phyloP scores from a whole-genome alignment of 2,329 filamentous ascomycete species.

The Chaetomium sp. region DNA sequence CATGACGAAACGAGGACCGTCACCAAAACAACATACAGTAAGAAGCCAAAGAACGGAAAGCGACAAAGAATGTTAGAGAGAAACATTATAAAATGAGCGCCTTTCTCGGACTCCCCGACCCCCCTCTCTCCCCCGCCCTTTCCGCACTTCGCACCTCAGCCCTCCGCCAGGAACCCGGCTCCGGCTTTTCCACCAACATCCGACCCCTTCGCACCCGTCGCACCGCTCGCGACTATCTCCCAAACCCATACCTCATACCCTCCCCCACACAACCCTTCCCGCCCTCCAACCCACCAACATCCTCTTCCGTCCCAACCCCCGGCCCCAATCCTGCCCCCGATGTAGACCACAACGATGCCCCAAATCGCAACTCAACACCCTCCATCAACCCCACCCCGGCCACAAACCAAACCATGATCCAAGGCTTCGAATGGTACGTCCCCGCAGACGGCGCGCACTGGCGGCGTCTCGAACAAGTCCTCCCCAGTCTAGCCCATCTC shows the following conservation, averaged over 20 bases:
- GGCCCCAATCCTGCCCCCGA: background rate
- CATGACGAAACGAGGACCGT: too few relatives aligned
- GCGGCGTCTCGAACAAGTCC: constrained; percentile 45
- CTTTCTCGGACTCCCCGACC: constrained; percentile 17
- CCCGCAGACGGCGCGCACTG: constrained; percentile 56
- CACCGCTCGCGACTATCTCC: background rate
- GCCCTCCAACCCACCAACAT: too few relatives aligned
- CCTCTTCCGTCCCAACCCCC: too few relatives aligned
- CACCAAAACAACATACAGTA: too few relatives aligned
- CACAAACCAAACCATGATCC: constrained; percentile 50
- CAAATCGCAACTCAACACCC: background rate
- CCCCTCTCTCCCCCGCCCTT: constrained; percentile 8
- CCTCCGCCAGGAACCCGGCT: constrained; percentile 10
- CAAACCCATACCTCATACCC: constrained; percentile 11
- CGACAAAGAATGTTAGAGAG: too few relatives aligned
- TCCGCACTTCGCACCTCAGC: constrained; percentile 6
- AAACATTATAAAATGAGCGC: background rate
- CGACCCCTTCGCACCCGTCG: constrained; percentile 17
- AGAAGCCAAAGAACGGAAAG: too few relatives aligned
- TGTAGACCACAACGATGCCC: background rate
- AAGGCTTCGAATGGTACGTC: constrained; percentile 68
- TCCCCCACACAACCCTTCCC: too few relatives aligned
- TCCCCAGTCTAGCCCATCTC: constrained; percentile 49
- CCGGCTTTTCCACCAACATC: constrained; percentile 17
- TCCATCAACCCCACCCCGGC: constrained; percentile 12